Evolutionary conservation across 1,139 yeast species (phyloP).

Genomic region (Yamadazyma diddensiae): DNA sequence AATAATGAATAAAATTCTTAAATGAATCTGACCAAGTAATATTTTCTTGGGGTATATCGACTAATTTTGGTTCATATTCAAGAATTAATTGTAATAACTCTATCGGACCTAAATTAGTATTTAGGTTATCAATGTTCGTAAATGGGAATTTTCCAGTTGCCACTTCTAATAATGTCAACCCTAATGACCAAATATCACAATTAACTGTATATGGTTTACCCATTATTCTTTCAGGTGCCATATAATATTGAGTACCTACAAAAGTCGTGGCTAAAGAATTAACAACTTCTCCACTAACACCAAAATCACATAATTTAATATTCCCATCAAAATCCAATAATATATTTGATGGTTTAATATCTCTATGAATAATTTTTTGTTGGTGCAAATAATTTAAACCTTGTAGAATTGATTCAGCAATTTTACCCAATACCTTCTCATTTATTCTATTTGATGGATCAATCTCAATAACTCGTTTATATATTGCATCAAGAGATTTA

Average conservation of each 20-base stretch:
- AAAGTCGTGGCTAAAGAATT: slow-evolving; percentile 93
- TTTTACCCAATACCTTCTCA: slow-evolving; percentile 86
- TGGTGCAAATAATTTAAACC: slow-evolving; percentile 88
- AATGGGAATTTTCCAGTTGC: slow-evolving; percentile 85
- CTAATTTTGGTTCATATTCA: slow-evolving; percentile 73
- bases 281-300: slow-evolving; percentile 97
- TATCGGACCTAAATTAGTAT: slow-evolving; percentile 59
- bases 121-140: slow-evolving; percentile 19
- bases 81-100: slow-evolving; percentile 80
- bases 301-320: slow-evolving; percentile 93
- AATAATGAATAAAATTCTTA: slow-evolving; percentile 76
- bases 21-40: slow-evolving; percentile 82
- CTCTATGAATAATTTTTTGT: slow-evolving; percentile 86
- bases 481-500: slow-evolving; percentile 84
- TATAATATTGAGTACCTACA: slow-evolving; percentile 94
- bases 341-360: slow-evolving; percentile 90
- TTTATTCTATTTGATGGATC: slow-evolving; percentile 81
- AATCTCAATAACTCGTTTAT: slow-evolving; percentile 57
- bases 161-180: slow-evolving; percentile 86
- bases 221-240: slow-evolving; percentile 97
- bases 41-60: slow-evolving; percentile 73
- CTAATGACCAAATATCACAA: slow-evolving; percentile 95
- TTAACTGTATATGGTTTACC: slow-evolving; percentile 95
- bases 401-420: slow-evolving; percentile 78
- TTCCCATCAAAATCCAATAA: slow-evolving; percentile 71